These are phyloP conservation scores for Sistotremastrum niveocremeum DNA, from an alignment of 768 basidiomycete genomes.

Conservation along the genomic window DNA sequence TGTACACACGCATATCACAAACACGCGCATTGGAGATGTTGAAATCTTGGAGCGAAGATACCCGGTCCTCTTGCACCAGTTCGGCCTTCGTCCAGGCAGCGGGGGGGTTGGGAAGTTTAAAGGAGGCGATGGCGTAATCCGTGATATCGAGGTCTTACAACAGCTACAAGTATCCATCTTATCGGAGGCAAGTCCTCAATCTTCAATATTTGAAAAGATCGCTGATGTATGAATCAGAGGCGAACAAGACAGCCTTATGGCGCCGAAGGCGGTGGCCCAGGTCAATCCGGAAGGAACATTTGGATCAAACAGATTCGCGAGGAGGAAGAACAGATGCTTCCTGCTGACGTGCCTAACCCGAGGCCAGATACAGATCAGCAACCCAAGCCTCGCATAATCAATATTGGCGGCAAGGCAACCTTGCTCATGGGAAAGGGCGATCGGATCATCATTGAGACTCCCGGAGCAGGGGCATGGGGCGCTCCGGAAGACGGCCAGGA, in stretches of 20 bases:
- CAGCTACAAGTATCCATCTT: constrained; percentile 79
- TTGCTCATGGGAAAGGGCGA: constrained; percentile 86
- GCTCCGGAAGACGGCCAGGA: constrained; percentile 5
- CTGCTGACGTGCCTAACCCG: constrained; percentile 5
- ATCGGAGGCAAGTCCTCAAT: constrained; percentile 48
- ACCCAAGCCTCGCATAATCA: constrained; percentile 41
- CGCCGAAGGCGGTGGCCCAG: constrained; percentile 64
- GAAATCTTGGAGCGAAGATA: constrained; percentile 91
- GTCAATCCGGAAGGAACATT: constrained; percentile 64
- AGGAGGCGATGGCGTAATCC: constrained; percentile 75
- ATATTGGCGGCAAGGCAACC: constrained; percentile 82
- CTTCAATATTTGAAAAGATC: constrained; percentile 3
- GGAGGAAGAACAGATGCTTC: not conserved
- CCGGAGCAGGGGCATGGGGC: constrained; percentile 88
- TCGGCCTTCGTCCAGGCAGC: constrained; percentile 58
- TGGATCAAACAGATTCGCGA: constrained; percentile 35
- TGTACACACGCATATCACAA: constrained; percentile 88
- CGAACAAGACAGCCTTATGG: constrained; percentile 82
- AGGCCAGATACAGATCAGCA: constrained; percentile 10
- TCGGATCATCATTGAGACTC: constrained; percentile 67
- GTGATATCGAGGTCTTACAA: constrained; percentile 74
- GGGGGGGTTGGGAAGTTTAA: constrained; percentile 58
- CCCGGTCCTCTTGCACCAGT: constrained; percentile 78
- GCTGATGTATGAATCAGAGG: constrained; percentile 30
- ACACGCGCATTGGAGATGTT: constrained; percentile 85